Percentiles rank a stretch among this genome's conserved stretches.
Conservation (phyloP, 2,329 filamentous ascomycete genomes). For the Alternaria gaisen region DNA sequence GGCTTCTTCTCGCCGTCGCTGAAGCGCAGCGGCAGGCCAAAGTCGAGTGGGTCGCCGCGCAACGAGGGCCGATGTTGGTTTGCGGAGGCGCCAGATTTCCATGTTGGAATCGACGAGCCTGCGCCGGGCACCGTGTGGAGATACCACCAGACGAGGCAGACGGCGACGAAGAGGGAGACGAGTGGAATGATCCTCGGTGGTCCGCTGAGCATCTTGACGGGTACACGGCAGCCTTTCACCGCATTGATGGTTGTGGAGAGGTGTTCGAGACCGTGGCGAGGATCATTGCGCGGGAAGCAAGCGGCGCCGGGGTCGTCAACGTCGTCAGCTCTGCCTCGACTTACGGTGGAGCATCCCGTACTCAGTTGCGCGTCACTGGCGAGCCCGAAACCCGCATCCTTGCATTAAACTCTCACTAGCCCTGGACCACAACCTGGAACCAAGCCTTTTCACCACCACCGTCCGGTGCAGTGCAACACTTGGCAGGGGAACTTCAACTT, state of each 20-base stretch:
- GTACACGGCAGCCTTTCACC: slow-evolving; percentile 1
- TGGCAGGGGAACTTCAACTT: slow-evolving; percentile 8
- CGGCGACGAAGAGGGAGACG: slow-evolving; percentile 35
- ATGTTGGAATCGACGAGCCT: slow-evolving; percentile 23
- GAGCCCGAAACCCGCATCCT: neutral
- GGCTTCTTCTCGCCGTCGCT: slow-evolving; percentile 42
- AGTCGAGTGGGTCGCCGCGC: slow-evolving; percentile 45
- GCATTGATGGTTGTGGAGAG: slow-evolving; percentile 11
- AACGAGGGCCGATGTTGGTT: slow-evolving; percentile 20
- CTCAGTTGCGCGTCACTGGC: slow-evolving; percentile 8
- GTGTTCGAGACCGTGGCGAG: neutral
- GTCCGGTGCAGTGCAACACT: slow-evolving; percentile 2
- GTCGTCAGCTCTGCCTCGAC: slow-evolving; percentile 9
- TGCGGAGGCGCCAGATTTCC: slow-evolving; percentile 20
- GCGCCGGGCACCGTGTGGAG: slow-evolving; percentile 25
- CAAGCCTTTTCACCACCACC: neutral
- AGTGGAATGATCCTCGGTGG: slow-evolving; percentile 46
- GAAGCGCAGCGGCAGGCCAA: slow-evolving; percentile 47
- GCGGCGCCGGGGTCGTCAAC: slow-evolving; percentile 1
- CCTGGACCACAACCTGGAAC: slow-evolving; percentile 1
- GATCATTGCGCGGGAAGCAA: slow-evolving; percentile 8
- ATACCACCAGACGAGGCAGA: slow-evolving; percentile 46
- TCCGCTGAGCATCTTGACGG: slow-evolving; percentile 47
- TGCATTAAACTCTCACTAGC: neutral
- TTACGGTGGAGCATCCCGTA: slow-evolving; percentile 14